These are phyloP conservation scores for Grigorovia transvaalensis DNA, from an alignment of 805 yeast genomes.

Conservation along the genomic window DNA sequence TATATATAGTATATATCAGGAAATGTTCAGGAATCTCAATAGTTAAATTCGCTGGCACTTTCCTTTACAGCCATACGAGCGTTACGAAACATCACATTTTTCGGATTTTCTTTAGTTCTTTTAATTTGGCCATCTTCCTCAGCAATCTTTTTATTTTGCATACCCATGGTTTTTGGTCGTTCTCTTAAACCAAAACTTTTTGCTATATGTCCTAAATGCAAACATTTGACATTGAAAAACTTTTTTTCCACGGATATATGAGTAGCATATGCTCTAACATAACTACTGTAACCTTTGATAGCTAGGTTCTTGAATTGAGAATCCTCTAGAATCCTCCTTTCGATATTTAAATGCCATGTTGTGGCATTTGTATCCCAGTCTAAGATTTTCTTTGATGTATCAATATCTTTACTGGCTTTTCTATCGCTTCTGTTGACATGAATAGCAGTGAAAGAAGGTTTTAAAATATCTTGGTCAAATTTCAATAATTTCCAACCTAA, in stretches of 20 bases:
- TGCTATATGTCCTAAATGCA: conserved; percentile 94
- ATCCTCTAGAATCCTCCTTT: conserved; percentile 77
- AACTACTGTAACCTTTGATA: conserved; percentile 73
- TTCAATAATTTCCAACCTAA: conserved; percentile 40
- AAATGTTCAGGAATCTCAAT: conserved; percentile 4
- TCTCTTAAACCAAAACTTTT: conserved; percentile 92
- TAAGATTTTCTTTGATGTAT: conserved; percentile 20
- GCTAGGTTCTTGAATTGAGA: conserved; percentile 52
- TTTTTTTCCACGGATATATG: conserved; percentile 74
- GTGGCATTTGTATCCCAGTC: conserved; percentile 94
- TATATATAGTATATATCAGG: neutral
- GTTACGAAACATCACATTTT: conserved; percentile 62
- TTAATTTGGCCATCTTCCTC: conserved; percentile 29
- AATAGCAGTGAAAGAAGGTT: conserved; percentile 26
- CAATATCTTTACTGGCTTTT: conserved; percentile 24
- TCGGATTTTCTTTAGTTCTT: conserved; percentile 53
- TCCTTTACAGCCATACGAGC: conserved; percentile 61
- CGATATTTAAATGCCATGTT: conserved; percentile 87
- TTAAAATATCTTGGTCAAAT: conserved; percentile 37
- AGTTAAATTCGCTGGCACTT: conserved; percentile 67
- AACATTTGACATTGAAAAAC: conserved; percentile 65
- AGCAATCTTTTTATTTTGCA: conserved; percentile 18
- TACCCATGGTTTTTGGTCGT: conserved; percentile 74
- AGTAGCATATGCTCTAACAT: conserved; percentile 91
- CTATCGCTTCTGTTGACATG: conserved; percentile 28